A percentile compares a stretch with the other conserved stretches of the same genome.
phyloP scores from a whole-genome alignment of 1,139 yeast genomes.

The Kurtzmaniella quercitrusa region DNA sequence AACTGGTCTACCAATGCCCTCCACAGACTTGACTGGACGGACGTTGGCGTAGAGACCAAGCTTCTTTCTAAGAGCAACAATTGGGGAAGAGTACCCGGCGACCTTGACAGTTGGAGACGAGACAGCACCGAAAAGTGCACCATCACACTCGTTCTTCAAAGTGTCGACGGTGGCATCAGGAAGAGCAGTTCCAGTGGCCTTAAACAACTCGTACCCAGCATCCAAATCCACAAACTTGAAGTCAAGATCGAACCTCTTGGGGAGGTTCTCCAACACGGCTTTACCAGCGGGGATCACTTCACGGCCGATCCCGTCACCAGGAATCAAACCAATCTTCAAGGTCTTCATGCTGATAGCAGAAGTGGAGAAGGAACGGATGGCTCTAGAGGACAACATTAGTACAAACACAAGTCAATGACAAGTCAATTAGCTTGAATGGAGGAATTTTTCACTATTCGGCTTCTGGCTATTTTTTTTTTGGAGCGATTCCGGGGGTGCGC shows the following conservation, averaged over 20 bases:
- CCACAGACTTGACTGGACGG: constrained; percentile 93
- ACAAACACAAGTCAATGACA: neutral
- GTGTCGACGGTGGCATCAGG: constrained; percentile 87
- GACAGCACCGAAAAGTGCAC: constrained; percentile 97
- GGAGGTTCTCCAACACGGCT: constrained; percentile 77
- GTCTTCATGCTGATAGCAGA: constrained; percentile 28
- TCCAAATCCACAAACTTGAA: constrained; percentile 84
- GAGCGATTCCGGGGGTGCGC: neutral
- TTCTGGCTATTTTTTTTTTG: neutral
- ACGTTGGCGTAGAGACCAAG: constrained; percentile 94
- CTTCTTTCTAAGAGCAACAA: constrained; percentile 94
- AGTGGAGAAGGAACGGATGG: constrained; percentile 35
- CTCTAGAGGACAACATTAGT: constrained; percentile 21
- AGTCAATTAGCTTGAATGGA: neutral
- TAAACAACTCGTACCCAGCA: constrained; percentile 93
- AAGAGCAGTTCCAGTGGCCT: constrained; percentile 88
- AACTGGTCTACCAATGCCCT: constrained; percentile 78
- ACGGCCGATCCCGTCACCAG: constrained; percentile 98
- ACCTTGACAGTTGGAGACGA: constrained; percentile 93
- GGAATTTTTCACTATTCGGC: neutral
- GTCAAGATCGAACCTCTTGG: constrained; percentile 65
- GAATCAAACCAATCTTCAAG: constrained; percentile 62
- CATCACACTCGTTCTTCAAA: constrained; percentile 83
- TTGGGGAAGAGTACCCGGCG: constrained; percentile 95
- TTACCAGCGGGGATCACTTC: constrained; percentile 96